Base-by-base conservation (phyloP, 441 rosid species). In the Euphorbia corollata region DNA sequence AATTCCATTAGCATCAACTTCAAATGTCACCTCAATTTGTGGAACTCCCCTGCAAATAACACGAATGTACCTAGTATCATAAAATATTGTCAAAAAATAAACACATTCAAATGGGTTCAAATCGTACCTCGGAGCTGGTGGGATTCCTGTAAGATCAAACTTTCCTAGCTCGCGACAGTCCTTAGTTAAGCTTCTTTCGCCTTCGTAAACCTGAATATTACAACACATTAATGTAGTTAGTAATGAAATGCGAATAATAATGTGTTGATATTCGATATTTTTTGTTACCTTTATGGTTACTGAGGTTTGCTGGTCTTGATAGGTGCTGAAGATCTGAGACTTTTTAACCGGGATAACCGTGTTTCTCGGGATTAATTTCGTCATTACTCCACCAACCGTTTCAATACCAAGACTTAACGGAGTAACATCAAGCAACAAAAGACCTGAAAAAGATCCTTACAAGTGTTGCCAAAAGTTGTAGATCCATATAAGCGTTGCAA, bases 381-480 rank as follows among this genome's bases (percentile, higher is more conserved):
- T 83, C 89, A 87, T 85, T 3, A 87, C 81, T 1, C 89, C 86
- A 15, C 86, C 87, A 9, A 69, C 83, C 0, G 89, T 87, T 69
- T 83, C 89, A 7, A 5, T 83, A 18, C 87, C 91, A 2, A 86
- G 80, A 54, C 85, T 80, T 68, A 84, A 67, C 0, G 92, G 86
- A 13, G 81, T 69, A 54, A 80, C 83, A 69, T 82, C 87, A 24
- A 83, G 48, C 41, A 38, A 38, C 41, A 86, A 72, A 64, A 84
- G 58, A 59, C 67, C 88, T 84, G 84, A 66, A 71, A 45, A 32
- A 59, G 45, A 45, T 27, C 32, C 32, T 27, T 27, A 27, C 4
- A 27, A 27, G 32, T 4, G 32, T 27, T 4, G 32, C 32, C 1
- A 27, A 27, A 27, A 27, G 32, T 27, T 27, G 32, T 27, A 27